Percentiles rank a stretch among this genome's conserved stretches.
Conservation (phyloP, 257 asterid species). For the Rehmannia glutinosa region DNA sequence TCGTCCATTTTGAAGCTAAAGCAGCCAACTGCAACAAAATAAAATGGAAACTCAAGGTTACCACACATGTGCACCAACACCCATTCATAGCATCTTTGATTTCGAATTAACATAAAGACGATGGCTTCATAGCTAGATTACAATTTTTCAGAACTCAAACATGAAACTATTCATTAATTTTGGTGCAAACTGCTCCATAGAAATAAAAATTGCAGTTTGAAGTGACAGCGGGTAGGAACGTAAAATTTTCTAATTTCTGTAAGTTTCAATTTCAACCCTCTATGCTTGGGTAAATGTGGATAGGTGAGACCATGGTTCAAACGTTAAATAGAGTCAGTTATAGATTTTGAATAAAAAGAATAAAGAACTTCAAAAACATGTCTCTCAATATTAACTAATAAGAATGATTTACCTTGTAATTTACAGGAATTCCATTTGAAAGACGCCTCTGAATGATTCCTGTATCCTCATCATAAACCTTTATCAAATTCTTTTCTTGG, state of each 20-base stretch:
- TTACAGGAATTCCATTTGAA: constrained; percentile 96
- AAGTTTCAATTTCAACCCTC: no score
- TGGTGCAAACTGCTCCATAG: constrained; percentile 3
- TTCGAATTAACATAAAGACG: not conserved
- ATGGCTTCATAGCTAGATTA: constrained; percentile 3
- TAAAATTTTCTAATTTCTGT: not conserved
- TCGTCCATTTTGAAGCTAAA: no score
- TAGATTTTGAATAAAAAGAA: not conserved
- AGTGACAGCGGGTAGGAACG: not conserved
- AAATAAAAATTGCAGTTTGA: not conserved
- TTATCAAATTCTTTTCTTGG: constrained; percentile 44
- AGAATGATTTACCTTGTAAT: constrained; percentile 63
- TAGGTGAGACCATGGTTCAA: not conserved
- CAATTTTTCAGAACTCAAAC: not conserved
- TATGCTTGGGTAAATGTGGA: not conserved
- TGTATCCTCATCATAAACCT: constrained; percentile 73
- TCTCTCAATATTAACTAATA: not conserved
- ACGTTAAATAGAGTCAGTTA: not conserved
- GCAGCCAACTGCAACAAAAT: not conserved
- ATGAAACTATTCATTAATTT: not conserved
- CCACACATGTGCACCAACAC: not conserved
- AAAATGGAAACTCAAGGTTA: constrained; percentile 9
- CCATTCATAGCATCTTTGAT: not conserved
- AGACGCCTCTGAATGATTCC: constrained; percentile 85
- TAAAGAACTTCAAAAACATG: constrained; percentile 6